Evolutionary conservation across 495 filamentous ascomycete genomes (phyloP).

Genomic region (Haplographium delicatum): DNA sequence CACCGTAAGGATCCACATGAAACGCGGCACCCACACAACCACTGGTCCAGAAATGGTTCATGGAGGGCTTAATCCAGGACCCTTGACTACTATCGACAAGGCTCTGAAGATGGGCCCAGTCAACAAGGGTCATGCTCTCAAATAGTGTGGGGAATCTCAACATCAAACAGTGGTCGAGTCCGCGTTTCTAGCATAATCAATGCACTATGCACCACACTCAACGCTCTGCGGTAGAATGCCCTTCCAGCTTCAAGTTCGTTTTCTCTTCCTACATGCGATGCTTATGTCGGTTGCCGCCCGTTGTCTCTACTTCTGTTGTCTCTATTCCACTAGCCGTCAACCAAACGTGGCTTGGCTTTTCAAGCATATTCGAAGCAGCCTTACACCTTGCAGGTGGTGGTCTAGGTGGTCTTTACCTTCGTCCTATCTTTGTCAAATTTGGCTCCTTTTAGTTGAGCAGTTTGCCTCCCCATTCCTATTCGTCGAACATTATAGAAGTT

Average conservation of each 20-base stretch:
- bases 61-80: slow-evolving; percentile 18
- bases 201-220: slow-evolving; percentile 24
- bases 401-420: slow-evolving; percentile 20
- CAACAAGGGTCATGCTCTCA: slow-evolving; percentile 19
- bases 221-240: slow-evolving; percentile 7
- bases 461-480: slow-evolving; percentile 5
- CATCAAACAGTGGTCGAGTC: slow-evolving; percentile 27
- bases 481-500: not conserved
- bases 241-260: slow-evolving; percentile 15
- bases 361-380: slow-evolving; percentile 25
- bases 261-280: slow-evolving; percentile 19
- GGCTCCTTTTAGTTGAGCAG: slow-evolving; percentile 2
- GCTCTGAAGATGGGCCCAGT: slow-evolving; percentile 22
- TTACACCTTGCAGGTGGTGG: slow-evolving; percentile 17
- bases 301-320: slow-evolving; percentile 22
- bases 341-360: slow-evolving; percentile 24
- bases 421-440: slow-evolving; percentile 23
- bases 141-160: slow-evolving; percentile 24
- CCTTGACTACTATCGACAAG: slow-evolving; percentile 27
- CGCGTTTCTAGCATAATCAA: slow-evolving; percentile 22
- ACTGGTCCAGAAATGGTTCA: slow-evolving; percentile 13
- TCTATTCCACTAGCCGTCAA: slow-evolving; percentile 24
- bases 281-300: slow-evolving; percentile 25
- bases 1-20: slow-evolving; percentile 16
- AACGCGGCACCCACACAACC: slow-evolving; percentile 18